These are phyloP conservation scores for Monilinia aucupariae DNA, from an alignment of 2,329 filamentous ascomycete genomes.

Conservation along the genomic window DNA sequence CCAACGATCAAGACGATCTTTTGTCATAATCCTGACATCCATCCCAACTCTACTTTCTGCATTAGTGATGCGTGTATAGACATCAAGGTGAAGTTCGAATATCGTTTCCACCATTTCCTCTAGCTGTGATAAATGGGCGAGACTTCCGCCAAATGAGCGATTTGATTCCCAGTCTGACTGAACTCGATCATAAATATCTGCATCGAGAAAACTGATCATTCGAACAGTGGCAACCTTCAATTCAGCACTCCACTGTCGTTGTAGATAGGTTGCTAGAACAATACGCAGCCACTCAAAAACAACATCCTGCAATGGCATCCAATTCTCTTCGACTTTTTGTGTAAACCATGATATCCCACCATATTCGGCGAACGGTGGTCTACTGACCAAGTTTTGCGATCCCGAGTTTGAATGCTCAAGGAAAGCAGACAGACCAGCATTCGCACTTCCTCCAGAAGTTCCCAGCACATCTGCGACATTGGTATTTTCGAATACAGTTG, in stretches of 20 bases:
- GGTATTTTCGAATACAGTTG: slow-evolving; percentile 32
- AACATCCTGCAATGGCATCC: slow-evolving; percentile 52
- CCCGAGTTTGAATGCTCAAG: slow-evolving; percentile 57
- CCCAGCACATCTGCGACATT: slow-evolving; percentile 35
- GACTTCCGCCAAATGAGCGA: slow-evolving; percentile 17
- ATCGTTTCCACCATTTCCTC: slow-evolving; percentile 52
- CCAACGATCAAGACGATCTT: slow-evolving; percentile 57
- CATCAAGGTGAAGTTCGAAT: slow-evolving; percentile 63
- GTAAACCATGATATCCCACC: slow-evolving; percentile 50
- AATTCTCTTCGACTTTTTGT: slow-evolving; percentile 43
- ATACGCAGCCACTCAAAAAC: slow-evolving; percentile 53
- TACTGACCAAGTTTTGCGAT: slow-evolving; percentile 45
- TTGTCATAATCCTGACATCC: slow-evolving; percentile 47
- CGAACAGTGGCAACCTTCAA: slow-evolving; percentile 54
- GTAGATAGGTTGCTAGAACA: slow-evolving; percentile 47
- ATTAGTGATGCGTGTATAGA: slow-evolving; percentile 58
- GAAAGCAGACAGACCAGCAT: slow-evolving; percentile 52
- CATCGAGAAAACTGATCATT: slow-evolving; percentile 45
- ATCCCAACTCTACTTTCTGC: slow-evolving; percentile 51
- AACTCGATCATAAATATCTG: slow-evolving; percentile 46
- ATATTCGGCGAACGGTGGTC: slow-evolving; percentile 46
- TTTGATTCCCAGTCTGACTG: slow-evolving; percentile 39
- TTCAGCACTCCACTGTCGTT: slow-evolving; percentile 52
- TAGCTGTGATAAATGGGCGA: slow-evolving; percentile 37
- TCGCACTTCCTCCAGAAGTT: slow-evolving; percentile 30